phyloP scores from a whole-genome alignment of 1,284 basidiomycete species.

The Moesziomyces parantarcticus region DNA sequence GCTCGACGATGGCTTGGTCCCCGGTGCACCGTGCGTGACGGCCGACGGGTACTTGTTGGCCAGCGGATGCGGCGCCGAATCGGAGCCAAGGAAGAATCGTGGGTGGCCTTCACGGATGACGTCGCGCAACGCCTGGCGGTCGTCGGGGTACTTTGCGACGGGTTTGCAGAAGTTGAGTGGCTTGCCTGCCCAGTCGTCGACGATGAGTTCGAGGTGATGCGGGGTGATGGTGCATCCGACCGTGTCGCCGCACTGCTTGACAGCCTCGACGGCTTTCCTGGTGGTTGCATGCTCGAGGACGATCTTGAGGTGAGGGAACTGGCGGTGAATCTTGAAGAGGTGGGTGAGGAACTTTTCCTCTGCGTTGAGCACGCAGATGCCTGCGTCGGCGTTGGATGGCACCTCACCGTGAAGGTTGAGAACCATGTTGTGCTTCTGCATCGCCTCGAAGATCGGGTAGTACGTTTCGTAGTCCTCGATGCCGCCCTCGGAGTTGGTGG shows the following conservation, averaged over 20 bases:
- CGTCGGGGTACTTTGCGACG: conserved; percentile 94
- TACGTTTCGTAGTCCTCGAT: conserved; percentile 96
- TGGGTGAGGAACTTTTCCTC: conserved; percentile 91
- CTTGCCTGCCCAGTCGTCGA: conserved; percentile 97
- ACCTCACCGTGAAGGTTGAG: conserved; percentile 98
- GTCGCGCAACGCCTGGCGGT: conserved; percentile 84
- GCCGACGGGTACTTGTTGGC: conserved; percentile 77
- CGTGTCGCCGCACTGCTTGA: conserved; percentile 72
- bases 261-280: conserved; percentile 87
- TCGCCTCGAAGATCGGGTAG: conserved; percentile 92
- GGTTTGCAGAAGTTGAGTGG: conserved; percentile 98
- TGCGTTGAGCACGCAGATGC: conserved; percentile 93
- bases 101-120: conserved; percentile 82
- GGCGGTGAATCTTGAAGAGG: conserved; percentile 81
- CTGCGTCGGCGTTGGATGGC: conserved; percentile 84
- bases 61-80: conserved; percentile 92
- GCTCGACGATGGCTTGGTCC: conserved; percentile 30
- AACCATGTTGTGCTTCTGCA: conserved; percentile 93
- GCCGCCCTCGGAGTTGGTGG: conserved; percentile 95
- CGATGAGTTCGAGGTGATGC: conserved; percentile 92
- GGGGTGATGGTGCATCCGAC: conserved; percentile 98
- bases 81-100: conserved; percentile 96
- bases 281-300: conserved; percentile 99
- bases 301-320: conserved; percentile 92
- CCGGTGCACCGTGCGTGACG: conserved; percentile 50